Evolutionary conservation across 768 basidiomycete species (phyloP), one percentile per base, ranked within the genome.

Genomic region (Hortiboletus campestris): DNA sequence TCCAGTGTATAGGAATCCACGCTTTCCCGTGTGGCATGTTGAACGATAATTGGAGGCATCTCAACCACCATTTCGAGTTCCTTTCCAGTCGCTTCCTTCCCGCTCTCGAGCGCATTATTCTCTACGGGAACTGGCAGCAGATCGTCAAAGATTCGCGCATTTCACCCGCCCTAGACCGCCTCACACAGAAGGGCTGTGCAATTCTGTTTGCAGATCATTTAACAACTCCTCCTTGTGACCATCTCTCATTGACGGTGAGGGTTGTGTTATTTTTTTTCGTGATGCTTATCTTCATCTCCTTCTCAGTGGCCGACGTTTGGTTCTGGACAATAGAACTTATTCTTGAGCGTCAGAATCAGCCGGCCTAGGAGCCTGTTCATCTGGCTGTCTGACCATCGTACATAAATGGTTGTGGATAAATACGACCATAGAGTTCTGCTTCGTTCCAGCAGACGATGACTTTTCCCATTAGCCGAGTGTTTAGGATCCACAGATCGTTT

Each of bases 121-220:
- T 88, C 19, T 75, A 83, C 55, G 85, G 84, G 12, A 72, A 82
- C 45, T 86, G 85, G 84, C 68, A 66, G 20, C 59, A 68, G 12
- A 72, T 76, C 34, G 48, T 75, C 9, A 43, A 53, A 0, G 75
- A 81, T 58, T 62, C 69, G n/a, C 74, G 70, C 20, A 80, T 80
- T 56, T 62, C 42, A 29, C 49, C 58, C 6, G 68, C 73, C 44
- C 58, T 65, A 51, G 63, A 73, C 36, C 57, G 63, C 29, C 57
- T 83, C 45, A 54, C 45, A n/a, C 62, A 67, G 13, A 74, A 68
- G 28, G 74, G 75, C 6, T 71, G 74, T 48, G 28, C 39, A 11
- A 47, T 79, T 32, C 47, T 70, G 51, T 56, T 41, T 46, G 59
- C 62, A 25, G 56, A 59, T 34, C 60, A 50, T 6, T 45, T 49